phyloP scores from a whole-genome alignment of 2,329 filamentous ascomycete species.

The Exophiala lecanii-corni region DNA sequence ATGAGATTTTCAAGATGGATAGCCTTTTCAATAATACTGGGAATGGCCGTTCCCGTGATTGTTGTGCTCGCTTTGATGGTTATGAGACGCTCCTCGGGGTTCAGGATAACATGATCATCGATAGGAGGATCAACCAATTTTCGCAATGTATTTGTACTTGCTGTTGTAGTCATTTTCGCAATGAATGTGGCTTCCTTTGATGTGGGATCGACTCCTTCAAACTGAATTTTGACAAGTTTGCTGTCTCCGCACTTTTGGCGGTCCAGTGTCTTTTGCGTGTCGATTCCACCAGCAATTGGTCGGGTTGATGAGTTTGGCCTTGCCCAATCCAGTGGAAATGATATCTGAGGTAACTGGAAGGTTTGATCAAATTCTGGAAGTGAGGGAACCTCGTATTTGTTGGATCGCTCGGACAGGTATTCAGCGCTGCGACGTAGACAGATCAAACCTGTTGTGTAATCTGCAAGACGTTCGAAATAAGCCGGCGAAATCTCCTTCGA shows the following conservation, averaged over 20 bases:
- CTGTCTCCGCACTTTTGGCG: too few relatives aligned
- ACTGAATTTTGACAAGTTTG: conserved; percentile 12
- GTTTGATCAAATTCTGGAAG: conserved; percentile 14
- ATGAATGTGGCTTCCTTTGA: conserved; percentile 8
- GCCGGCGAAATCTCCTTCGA: conserved; percentile 15
- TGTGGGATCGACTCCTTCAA: conserved; percentile 15
- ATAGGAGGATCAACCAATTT: conserved; percentile 16
- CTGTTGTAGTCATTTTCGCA: conserved; percentile 13
- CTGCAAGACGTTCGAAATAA: conserved; percentile 22
- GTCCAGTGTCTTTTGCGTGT: not conserved
- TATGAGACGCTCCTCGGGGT: conserved; percentile 11
- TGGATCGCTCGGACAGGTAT: conserved; percentile 9
- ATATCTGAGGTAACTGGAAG: conserved; percentile 15
- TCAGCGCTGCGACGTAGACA: conserved; percentile 19
- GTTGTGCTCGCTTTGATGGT: conserved; percentile 15
- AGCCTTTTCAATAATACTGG: conserved; percentile 16
- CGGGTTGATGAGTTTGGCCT: conserved; percentile 1
- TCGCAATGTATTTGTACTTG: conserved; percentile 13
- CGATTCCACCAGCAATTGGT: not conserved
- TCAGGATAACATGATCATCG: conserved; percentile 17
- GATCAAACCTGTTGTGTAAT: conserved; percentile 20
- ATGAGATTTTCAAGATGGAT: conserved; percentile 22
- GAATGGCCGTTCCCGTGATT: conserved; percentile 16
- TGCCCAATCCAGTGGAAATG: conserved; percentile 16
- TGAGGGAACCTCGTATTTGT: conserved; percentile 13